Evolutionary conservation across 2,329 filamentous ascomycete genomes (phyloP).

Genomic region (Curvularia sp.): DNA sequence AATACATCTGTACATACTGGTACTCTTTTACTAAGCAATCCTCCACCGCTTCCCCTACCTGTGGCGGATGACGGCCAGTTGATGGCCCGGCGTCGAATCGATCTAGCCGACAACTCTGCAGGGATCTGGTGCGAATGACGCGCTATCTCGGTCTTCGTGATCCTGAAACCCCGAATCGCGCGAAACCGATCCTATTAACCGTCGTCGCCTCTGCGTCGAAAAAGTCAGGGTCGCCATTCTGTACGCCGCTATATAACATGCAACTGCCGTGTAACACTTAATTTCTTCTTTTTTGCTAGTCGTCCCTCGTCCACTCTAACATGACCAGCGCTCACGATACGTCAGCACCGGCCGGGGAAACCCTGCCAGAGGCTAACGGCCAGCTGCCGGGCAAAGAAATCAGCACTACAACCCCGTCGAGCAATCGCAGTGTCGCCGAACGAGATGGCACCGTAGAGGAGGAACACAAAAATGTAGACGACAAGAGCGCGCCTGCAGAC

Average conservation of each 20-base stretch:
- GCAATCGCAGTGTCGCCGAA: conserved; percentile 21
- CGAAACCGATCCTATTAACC: conserved; percentile 5
- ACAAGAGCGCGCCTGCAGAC: conserved; percentile 10
- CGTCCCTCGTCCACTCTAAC: not conserved
- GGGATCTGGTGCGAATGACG: conserved; percentile 11
- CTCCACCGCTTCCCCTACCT: not conserved
- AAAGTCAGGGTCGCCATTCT: not conserved
- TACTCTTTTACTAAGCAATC: not conserved
- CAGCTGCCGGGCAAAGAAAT: conserved; percentile 19
- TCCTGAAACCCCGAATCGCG: conserved; percentile 10
- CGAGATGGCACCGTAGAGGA: conserved; percentile 14
- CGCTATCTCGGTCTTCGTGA: conserved; percentile 13
- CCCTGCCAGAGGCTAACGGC: conserved; percentile 7
- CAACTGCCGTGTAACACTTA: not conserved
- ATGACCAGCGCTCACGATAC: conserved; percentile 19
- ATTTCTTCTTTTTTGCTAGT: not conserved
- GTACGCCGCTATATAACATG: conserved; percentile 12
- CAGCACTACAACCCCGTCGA: conserved; percentile 24
- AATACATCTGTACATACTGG: not conserved
- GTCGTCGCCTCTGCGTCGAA: conserved; percentile 3
- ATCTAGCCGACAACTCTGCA: conserved; percentile 16
- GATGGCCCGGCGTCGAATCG: conserved; percentile 9
- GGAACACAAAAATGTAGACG: conserved; percentile 7
- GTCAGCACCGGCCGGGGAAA: not conserved
- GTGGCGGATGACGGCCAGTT: conserved; percentile 1